These are phyloP conservation scores for Anastatica hierochuntica DNA, from an alignment of 345 rosid species.

Conservation along the genomic window DNA sequence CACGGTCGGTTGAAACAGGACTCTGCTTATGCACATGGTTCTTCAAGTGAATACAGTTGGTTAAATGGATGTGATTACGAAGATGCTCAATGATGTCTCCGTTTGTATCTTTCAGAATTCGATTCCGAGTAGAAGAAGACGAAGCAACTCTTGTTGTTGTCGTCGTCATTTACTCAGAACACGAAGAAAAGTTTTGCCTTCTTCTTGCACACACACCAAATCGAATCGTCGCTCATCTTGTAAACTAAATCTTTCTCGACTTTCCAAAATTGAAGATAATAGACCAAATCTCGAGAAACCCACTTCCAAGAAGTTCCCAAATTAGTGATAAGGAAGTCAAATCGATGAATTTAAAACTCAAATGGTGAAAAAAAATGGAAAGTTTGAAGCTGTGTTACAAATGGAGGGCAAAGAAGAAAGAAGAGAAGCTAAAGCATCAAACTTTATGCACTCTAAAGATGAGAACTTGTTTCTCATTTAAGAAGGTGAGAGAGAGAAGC, in stretches of 20 bases:
- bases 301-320: no score
- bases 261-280: conserved; percentile 7
- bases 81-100: conserved; percentile 91
- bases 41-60: conserved; percentile 94
- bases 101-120: conserved; percentile 86
- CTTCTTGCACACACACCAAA: conserved; percentile 28
- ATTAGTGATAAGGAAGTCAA: no score
- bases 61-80: conserved; percentile 84
- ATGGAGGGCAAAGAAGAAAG: no score
- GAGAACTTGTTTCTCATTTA: no score
- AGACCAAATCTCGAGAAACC: background rate
- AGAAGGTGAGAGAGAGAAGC: background rate
- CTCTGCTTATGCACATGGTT: conserved; percentile 98
- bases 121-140: conserved; percentile 31
- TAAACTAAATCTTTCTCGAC: background rate
- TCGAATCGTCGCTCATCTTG: conserved; percentile 33
- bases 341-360: conserved; percentile 1
- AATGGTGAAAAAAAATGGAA: conserved; percentile 3
- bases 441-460: conserved; percentile 4
- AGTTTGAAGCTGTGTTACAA: conserved; percentile 16
- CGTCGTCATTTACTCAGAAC: conserved; percentile 58
- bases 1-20: conserved; percentile 63
- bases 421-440: conserved; percentile 14
- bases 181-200: conserved; percentile 23
- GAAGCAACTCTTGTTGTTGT: conserved; percentile 48